Evolutionary conservation across 208 protist species (phyloP), one percentile per base, ranked within the genome.

Genomic region (Trypanosomatidae sp.): DNA sequence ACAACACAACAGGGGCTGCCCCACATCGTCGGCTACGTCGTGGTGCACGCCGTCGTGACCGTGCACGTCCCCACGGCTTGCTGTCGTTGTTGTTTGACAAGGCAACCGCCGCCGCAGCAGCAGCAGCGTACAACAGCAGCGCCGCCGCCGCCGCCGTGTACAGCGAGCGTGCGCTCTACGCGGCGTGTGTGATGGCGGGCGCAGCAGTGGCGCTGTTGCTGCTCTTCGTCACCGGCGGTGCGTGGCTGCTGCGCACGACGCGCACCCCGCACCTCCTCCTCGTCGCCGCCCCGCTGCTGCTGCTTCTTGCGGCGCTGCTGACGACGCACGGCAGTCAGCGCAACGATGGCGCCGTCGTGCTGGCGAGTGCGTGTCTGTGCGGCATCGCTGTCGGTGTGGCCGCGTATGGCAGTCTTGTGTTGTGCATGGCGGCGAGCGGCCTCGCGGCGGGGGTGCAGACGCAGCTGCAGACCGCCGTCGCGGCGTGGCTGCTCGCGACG

Each of bases 401-500:
- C 20, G 37, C 27, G 1, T 45, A 15, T 35, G 30, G 30, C 11
- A 15, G 30, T 35, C n/a, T 35, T 11, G n/a, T 35, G 11, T 35
- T 11, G 11, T 11, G 11, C 3, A 44, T 62, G 13, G 53, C 64
- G 1, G 57, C 64, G 48, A 53, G 64, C 13, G 64, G 64, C 21
- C 41, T 71, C 3, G 52, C 38, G 24, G 64, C 64, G 2, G 58
- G 57, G 16, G 49, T 62, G 23, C 44, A 30, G 13, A 48, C 57
- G 6, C 48, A 52, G 18, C 32, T 62, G 19, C 59, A 53, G 32
- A 39, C 65, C 0, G 16, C 65, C 4, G 32, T 61, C 18, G 23
- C 46, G 13, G 38, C 48, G 16, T 66, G 53, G 53, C 54, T 71
- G 6, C 11, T 62, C 37, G 46, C 53, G 8, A 71, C 54, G 27